Evolutionary conservation across 164 flowering plant genomes (phyloP), one percentile per base, ranked within the genome.

Genomic region (Annona cherimola): DNA sequence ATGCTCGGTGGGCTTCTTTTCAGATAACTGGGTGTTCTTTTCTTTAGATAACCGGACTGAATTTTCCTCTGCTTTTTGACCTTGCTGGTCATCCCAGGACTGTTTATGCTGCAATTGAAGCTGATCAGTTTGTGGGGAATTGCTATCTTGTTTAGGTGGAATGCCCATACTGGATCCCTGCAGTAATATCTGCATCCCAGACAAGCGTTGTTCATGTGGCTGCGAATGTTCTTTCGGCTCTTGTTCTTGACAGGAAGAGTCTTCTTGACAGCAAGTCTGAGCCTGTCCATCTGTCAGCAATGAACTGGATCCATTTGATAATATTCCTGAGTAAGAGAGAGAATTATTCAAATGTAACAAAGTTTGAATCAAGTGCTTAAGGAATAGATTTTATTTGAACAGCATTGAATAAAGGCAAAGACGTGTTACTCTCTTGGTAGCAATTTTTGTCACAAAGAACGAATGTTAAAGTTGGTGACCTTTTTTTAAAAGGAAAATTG

Each of bases 261-360:
- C 57, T 46, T 46, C 55, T 50, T 50, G 57, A 50, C 18, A 9
- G 57, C 0, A 50, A 50, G 57, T 50, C 14, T 50, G 18, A 50
- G 57, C 14, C 14, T 50, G 57, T 50, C 57, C 57, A 50, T 9
- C 14, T 12, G 14, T 74, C 4, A 82, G 66, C 43, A 82, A 69
- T n/a, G 83, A 77, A 73, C 77, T 83, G 80, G 75, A 78, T 73
- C 84, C 92, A 73, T 86, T 89, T 77, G 89, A 76, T 71, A 88
- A 61, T 63, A 55, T 77, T 74, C 79, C 87, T 78, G 61, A 63
- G 66, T 61, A 3, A 35, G 20, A 20, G 42, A 60, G 41, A 64
- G 42, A 16, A 16, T 50, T 11, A 16, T 11, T 50, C 57, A 50
- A 9, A 50, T 50, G 11, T 50, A 50, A 50, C 57, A 50, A 50